A percentile compares a stretch with the other conserved stretches of the same genome.
Conservation (phyloP, 2,329 filamentous ascomycete species). For the Pseudogymnoascus sp. region DNA sequence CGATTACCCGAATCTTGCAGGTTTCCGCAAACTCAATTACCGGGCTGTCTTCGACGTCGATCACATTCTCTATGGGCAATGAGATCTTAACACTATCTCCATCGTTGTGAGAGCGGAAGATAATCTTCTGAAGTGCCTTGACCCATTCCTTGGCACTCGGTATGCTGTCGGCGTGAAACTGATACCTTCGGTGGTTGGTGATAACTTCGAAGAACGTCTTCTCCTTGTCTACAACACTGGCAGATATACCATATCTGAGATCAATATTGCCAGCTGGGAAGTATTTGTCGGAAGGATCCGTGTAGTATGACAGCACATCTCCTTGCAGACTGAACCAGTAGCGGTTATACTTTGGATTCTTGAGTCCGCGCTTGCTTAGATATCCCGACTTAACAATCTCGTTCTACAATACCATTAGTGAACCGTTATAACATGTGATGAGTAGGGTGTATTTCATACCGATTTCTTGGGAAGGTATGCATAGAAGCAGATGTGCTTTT, state of each 20-base stretch:
- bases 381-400: constrained; percentile 79
- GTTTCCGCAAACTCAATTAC: constrained; percentile 91
- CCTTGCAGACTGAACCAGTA: constrained; percentile 94
- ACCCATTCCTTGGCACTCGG: constrained; percentile 95
- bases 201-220: constrained; percentile 70
- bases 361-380: constrained; percentile 77
- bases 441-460: constrained; percentile 40
- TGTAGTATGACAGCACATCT: constrained; percentile 85
- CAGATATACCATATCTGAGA: constrained; percentile 82
- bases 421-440: neutral
- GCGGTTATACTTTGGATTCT: constrained; percentile 78
- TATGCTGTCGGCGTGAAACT: constrained; percentile 81
- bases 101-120: constrained; percentile 92
- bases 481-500: constrained; percentile 92
- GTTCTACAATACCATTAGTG: constrained; percentile 42
- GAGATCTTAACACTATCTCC: constrained; percentile 96
- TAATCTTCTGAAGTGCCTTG: constrained; percentile 84
- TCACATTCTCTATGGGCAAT: constrained; percentile 76
- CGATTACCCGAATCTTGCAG: constrained; percentile 84
- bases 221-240: constrained; percentile 67
- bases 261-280: constrained; percentile 90
- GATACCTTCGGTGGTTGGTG: constrained; percentile 74
- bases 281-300: constrained; percentile 75
- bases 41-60: constrained; percentile 86
- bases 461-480: constrained; percentile 93